Percentiles rank a stretch among this genome's conserved stretches.
These are phyloP conservation scores for Naganishia onofrii DNA, from an alignment of 768 basidiomycete genomes.

Conservation along the genomic window DNA sequence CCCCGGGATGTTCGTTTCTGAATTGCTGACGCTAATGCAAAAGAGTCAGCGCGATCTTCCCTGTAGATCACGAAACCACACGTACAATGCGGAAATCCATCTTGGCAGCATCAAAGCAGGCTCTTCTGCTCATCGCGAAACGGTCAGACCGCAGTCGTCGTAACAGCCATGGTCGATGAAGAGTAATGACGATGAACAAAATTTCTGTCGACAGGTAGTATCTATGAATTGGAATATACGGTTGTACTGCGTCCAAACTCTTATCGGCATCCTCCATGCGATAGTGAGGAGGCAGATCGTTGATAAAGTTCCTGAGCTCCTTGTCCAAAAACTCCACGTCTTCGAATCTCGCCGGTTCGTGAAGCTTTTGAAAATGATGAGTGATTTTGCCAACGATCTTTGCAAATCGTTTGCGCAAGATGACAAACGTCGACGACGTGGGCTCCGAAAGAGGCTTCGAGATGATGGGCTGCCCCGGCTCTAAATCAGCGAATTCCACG, in stretches of 20 bases:
- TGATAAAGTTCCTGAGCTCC: constrained; percentile 73
- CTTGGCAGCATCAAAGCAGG: constrained; percentile 87
- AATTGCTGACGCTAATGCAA: constrained; percentile 44
- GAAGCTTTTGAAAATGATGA: constrained; percentile 86
- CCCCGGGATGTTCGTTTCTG: constrained; percentile 46
- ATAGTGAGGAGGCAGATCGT: constrained; percentile 63
- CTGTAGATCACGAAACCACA: not conserved
- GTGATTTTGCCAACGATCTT: constrained; percentile 81
- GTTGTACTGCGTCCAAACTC: constrained; percentile 38
- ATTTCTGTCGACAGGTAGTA: constrained; percentile 87
- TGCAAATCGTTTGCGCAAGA: constrained; percentile 77
- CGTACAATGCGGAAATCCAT: constrained; percentile 71
- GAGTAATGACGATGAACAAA: constrained; percentile 45
- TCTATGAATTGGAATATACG: constrained; percentile 70
- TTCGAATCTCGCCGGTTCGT: constrained; percentile 71
- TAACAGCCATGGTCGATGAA: constrained; percentile 74
- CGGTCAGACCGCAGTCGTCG: constrained; percentile 74
- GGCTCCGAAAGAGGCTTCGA: constrained; percentile 59
- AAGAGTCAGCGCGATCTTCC: not conserved
- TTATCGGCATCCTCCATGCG: constrained; percentile 31
- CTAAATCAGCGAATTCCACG: constrained; percentile 55
- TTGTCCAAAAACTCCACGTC: constrained; percentile 80
- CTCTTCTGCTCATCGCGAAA: constrained; percentile 73
- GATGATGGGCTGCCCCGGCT: constrained; percentile 34
- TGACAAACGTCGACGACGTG: constrained; percentile 81